Percentiles rank a stretch among this genome's conserved stretches.
phyloP scores from a whole-genome alignment of 2,329 filamentous ascomycete genomes.

The Diaporthe sp. region DNA sequence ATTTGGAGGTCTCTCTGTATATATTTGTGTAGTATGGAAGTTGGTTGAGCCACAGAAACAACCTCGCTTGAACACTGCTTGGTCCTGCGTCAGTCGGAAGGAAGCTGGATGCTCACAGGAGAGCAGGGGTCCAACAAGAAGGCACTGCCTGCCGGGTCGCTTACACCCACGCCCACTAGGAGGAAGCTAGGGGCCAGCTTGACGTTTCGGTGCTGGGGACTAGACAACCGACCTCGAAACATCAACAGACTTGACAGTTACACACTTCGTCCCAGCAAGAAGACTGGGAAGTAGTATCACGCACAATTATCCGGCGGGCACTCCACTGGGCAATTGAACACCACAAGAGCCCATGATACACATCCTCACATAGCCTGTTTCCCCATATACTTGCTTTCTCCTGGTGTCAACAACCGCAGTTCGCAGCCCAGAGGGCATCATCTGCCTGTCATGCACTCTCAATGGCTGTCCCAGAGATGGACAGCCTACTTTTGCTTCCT shows the following conservation, averaged over 20 bases:
- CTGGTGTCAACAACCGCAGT: conserved; percentile 32
- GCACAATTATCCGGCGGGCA: conserved; percentile 23
- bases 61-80: background rate
- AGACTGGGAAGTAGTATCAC: conserved; percentile 4
- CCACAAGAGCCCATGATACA: conserved; percentile 27
- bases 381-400: conserved; percentile 10
- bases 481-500: conserved; percentile 73
- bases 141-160: conserved; percentile 22
- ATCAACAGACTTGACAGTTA: conserved; percentile 19
- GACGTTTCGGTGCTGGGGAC: conserved; percentile 26
- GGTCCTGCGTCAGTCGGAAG: background rate
- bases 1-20: background rate
- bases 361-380: conserved; percentile 45
- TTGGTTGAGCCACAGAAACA: background rate
- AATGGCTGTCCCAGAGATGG: conserved; percentile 71
- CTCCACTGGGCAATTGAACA: conserved; percentile 40
- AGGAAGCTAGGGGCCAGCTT: conserved; percentile 35
- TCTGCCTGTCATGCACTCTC: conserved; percentile 37
- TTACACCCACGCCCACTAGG: background rate
- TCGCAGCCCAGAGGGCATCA: conserved; percentile 28
- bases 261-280: background rate
- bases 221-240: conserved; percentile 10
- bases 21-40: background rate
- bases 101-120: background rate
- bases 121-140: conserved; percentile 6